Percentiles rank a stretch among this genome's conserved stretches.
Evolutionary conservation across 2,329 filamentous ascomycete genomes (phyloP).

Genomic region (Fusarium acutatum): DNA sequence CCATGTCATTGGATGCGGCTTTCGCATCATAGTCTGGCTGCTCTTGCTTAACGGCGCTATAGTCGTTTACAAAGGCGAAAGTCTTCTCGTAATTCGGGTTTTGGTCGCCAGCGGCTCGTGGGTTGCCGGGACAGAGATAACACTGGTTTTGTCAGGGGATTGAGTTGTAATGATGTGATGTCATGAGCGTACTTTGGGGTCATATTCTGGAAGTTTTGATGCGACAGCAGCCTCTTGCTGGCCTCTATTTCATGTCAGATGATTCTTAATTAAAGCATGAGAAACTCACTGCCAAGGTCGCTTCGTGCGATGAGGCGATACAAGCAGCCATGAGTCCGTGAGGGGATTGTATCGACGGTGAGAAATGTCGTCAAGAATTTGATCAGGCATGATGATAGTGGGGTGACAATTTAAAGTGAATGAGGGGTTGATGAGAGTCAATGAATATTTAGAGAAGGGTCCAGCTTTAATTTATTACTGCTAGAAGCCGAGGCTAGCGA

Average conservation of each 20-base stretch:
- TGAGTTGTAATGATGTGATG: neutral
- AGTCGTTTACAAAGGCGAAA: slow-evolving; percentile 97
- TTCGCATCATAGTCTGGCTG: slow-evolving; percentile 77
- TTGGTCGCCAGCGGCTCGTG: slow-evolving; percentile 82
- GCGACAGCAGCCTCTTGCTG: slow-evolving; percentile 78
- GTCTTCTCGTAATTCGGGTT: slow-evolving; percentile 90
- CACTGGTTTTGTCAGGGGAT: slow-evolving; percentile 62
- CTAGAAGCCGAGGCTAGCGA: neutral
- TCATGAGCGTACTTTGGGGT: slow-evolving; percentile 66
- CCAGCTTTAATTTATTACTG: slow-evolving; percentile 8
- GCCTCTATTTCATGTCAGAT: slow-evolving; percentile 62
- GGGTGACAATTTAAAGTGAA: slow-evolving; percentile 21
- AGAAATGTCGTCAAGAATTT: slow-evolving; percentile 92
- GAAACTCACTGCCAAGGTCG: slow-evolving; percentile 91
- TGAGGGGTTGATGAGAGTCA: neutral
- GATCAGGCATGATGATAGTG: slow-evolving; percentile 68
- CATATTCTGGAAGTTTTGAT: slow-evolving; percentile 79
- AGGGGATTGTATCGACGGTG: slow-evolving; percentile 94
- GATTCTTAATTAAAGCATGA: neutral
- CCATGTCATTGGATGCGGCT: slow-evolving; percentile 63
- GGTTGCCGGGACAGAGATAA: slow-evolving; percentile 93
- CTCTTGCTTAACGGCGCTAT: slow-evolving; percentile 93
- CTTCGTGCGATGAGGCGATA: slow-evolving; percentile 96
- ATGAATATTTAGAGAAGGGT: neutral
- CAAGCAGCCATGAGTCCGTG: slow-evolving; percentile 88